Evolutionary conservation across 257 asterid species (phyloP).

Genomic region (Petunia secreta): DNA sequence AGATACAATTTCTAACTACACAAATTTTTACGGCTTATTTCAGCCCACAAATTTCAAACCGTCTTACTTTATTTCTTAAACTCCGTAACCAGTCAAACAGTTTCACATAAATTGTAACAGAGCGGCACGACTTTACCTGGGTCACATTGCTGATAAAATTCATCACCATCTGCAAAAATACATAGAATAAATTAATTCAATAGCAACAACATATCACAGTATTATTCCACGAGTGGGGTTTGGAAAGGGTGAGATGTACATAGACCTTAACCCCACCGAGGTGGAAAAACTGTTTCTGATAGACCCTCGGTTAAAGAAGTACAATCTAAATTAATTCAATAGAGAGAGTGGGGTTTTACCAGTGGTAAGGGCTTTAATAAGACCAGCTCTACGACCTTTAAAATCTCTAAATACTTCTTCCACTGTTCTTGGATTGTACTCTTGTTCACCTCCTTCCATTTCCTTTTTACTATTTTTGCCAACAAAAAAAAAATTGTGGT

Average conservation of each 20-base stretch:
- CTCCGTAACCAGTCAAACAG: too few species aligned
- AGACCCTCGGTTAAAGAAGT: too few species aligned
- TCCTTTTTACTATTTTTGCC: not conserved
- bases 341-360: slow-evolving; percentile 23
- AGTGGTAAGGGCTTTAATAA: slow-evolving; percentile 47
- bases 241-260: too few species aligned
- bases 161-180: slow-evolving; percentile 32
- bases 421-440: slow-evolving; percentile 43
- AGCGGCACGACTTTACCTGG: slow-evolving; percentile 31
- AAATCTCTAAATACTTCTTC: slow-evolving; percentile 50
- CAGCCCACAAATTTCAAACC: too few species aligned
- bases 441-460: slow-evolving; percentile 37
- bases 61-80: too few species aligned
- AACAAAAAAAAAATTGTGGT: not conserved
- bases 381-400: slow-evolving; percentile 49
- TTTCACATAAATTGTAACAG: too few species aligned
- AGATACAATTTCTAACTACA: too few species aligned
- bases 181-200: not conserved
- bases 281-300: too few species aligned
- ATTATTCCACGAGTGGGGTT: too few species aligned
- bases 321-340: not conserved
- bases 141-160: slow-evolving; percentile 35
- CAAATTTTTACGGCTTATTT: too few species aligned
- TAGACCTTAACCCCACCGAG: too few species aligned
- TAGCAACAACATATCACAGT: too few species aligned